Conservation (phyloP, 345 rosid genomes). For the Acer negundo region DNA sequence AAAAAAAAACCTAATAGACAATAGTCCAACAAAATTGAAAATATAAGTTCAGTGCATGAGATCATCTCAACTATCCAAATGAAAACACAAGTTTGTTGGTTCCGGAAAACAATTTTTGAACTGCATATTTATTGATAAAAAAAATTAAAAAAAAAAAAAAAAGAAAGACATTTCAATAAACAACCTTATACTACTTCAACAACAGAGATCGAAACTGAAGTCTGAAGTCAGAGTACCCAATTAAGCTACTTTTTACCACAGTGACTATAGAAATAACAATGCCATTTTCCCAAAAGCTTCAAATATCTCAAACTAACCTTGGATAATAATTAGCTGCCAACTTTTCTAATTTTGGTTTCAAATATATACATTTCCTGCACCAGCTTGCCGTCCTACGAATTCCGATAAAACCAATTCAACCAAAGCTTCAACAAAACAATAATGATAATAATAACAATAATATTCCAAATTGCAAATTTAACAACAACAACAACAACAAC, state of each 20-base stretch:
- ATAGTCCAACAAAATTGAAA: not conserved
- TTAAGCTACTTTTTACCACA: not conserved
- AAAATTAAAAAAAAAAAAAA: too few relatives aligned
- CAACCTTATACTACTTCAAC: too few relatives aligned
- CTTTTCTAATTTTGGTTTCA: conserved; percentile 87
- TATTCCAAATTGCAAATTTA: too few relatives aligned
- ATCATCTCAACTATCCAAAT: not conserved
- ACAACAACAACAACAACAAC: not conserved
- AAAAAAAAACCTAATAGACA: not conserved
- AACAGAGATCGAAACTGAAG: too few relatives aligned
- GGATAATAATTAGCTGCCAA: conserved; percentile 85
- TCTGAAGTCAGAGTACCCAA: not conserved
- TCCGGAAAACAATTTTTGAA: not conserved
- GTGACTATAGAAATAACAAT: not conserved
- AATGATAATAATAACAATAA: too few relatives aligned
- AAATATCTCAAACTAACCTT: conserved; percentile 48
- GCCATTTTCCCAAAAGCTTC: not conserved
- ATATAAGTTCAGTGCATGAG: not conserved
- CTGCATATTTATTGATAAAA: not conserved
- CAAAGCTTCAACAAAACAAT: conserved; percentile 14
- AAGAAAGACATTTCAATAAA: not conserved
- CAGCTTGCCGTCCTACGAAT: conserved; percentile 90
- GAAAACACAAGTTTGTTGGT: not conserved
- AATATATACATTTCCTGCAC: conserved; percentile 93
- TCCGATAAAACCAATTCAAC: conserved; percentile 17